These are phyloP conservation scores for Mariannaea sp. DNA, from an alignment of 2,329 filamentous ascomycete species.

Conservation along the genomic window DNA sequence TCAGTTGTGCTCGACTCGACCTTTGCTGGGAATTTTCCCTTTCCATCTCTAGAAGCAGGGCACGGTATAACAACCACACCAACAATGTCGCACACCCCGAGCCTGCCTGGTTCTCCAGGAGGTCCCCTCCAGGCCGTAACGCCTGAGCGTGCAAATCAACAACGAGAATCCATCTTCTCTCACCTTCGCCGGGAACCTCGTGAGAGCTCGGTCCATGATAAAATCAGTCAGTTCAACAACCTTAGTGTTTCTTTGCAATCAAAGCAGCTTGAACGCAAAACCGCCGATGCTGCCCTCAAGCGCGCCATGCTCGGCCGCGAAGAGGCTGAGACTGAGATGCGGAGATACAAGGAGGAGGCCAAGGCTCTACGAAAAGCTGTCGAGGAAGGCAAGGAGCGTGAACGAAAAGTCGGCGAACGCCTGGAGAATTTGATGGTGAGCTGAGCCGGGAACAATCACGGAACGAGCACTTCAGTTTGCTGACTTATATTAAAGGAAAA, in stretches of 20 bases:
- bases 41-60: too few relatives aligned
- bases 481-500: constrained; percentile 61
- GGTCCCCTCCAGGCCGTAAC: constrained; percentile 65
- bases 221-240: constrained; percentile 74
- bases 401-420: constrained; percentile 68
- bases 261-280: constrained; percentile 67
- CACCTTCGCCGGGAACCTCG: constrained; percentile 49
- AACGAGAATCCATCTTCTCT: constrained; percentile 45
- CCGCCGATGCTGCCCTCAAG: constrained; percentile 67
- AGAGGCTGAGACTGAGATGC: constrained; percentile 72
- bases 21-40: constrained; percentile 8
- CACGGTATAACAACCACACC: neutral
- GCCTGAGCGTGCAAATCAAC: constrained; percentile 66
- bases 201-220: constrained; percentile 67
- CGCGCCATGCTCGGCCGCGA: constrained; percentile 71
- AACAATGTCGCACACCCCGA: constrained; percentile 43
- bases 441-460: neutral
- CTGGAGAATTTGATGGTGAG: constrained; percentile 71
- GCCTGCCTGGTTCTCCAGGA: constrained; percentile 59
- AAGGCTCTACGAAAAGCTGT: constrained; percentile 59
- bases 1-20: constrained; percentile 16
- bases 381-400: constrained; percentile 68
- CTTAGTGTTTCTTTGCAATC: constrained; percentile 65
- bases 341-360: constrained; percentile 65
- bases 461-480: neutral